Conservation (phyloP, 192 early-diverging fungal genomes). For the Spinellus fusiger region DNA sequence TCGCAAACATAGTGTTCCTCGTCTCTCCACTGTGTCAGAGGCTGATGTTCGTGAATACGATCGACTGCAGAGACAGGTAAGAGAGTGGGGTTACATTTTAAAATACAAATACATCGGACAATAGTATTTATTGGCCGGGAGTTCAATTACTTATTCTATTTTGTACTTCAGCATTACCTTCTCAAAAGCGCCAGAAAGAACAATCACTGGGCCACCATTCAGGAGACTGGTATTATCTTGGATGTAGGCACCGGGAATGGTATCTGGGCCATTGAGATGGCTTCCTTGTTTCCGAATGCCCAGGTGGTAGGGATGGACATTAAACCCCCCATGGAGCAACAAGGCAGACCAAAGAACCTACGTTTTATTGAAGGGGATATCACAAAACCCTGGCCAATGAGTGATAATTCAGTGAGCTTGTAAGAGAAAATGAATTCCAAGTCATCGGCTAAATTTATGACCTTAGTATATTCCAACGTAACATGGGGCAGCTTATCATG, state of each 20-base stretch:
- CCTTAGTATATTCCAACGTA: slow-evolving; percentile 27
- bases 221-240: slow-evolving; percentile 4
- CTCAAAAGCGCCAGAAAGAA: slow-evolving; percentile 27
- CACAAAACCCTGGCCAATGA: slow-evolving; percentile 22
- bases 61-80: slow-evolving; percentile 30
- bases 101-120: neutral
- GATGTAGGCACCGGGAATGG: slow-evolving; percentile 34
- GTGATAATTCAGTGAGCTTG: slow-evolving; percentile 28
- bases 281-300: slow-evolving; percentile 13
- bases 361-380: slow-evolving; percentile 17
- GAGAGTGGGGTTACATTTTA: neutral
- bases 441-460: slow-evolving; percentile 1
- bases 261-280: slow-evolving; percentile 34
- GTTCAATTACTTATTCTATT: slow-evolving; percentile 1
- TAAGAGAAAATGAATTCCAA: slow-evolving; percentile 3
- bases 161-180: slow-evolving; percentile 26
- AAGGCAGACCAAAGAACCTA: slow-evolving; percentile 20
- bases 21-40: neutral
- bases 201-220: slow-evolving; percentile 22
- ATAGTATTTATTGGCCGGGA: neutral
- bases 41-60: slow-evolving; percentile 25
- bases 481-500: slow-evolving; percentile 19
- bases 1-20: slow-evolving; percentile 3
- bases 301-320: slow-evolving; percentile 25
- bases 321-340: slow-evolving; percentile 16